phyloP scores from a whole-genome alignment of 768 basidiomycete genomes.

The Boletus pseudo-olivaceus region DNA sequence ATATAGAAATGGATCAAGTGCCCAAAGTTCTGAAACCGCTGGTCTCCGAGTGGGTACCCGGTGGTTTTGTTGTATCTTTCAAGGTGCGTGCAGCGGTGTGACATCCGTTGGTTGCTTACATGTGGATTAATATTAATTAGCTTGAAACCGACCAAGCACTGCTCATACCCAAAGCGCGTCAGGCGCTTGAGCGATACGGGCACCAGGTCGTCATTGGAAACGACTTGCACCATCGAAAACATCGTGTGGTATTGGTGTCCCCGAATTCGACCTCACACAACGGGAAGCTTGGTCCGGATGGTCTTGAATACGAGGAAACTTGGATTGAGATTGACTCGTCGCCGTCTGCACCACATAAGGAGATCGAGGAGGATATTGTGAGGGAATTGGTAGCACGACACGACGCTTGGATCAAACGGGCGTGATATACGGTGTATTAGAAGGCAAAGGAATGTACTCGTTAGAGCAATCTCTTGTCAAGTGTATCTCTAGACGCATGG shows the following conservation, averaged over 20 bases:
- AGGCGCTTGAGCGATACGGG: constrained; percentile 88
- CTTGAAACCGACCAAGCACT: constrained; percentile 87
- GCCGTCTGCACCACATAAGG: constrained; percentile 43
- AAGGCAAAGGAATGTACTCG: not conserved
- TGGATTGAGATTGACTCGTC: constrained; percentile 62
- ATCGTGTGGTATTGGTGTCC: constrained; percentile 89
- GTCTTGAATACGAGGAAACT: constrained; percentile 45
- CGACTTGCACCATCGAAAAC: constrained; percentile 86
- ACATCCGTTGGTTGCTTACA: constrained; percentile 4
- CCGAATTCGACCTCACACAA: constrained; percentile 28
- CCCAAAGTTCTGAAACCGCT: constrained; percentile 93
- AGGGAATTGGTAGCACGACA: constrained; percentile 73
- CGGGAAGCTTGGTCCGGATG: constrained; percentile 13
- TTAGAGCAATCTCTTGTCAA: not conserved
- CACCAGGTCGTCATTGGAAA: constrained; percentile 98
- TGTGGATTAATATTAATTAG: constrained; percentile 37
- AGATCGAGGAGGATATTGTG: constrained; percentile 94
- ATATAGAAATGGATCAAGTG: constrained; percentile 98
- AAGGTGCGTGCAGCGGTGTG: constrained; percentile 55
- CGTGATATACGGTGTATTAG: not conserved
- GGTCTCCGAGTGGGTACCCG: constrained; percentile 89
- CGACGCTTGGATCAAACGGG: constrained; percentile 53
- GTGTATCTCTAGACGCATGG: not conserved
- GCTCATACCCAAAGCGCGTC: constrained; percentile 86
- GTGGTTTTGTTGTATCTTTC: constrained; percentile 94